Conservation (phyloP, 768 basidiomycete genomes). For the Tylopilus felleus region DNA sequence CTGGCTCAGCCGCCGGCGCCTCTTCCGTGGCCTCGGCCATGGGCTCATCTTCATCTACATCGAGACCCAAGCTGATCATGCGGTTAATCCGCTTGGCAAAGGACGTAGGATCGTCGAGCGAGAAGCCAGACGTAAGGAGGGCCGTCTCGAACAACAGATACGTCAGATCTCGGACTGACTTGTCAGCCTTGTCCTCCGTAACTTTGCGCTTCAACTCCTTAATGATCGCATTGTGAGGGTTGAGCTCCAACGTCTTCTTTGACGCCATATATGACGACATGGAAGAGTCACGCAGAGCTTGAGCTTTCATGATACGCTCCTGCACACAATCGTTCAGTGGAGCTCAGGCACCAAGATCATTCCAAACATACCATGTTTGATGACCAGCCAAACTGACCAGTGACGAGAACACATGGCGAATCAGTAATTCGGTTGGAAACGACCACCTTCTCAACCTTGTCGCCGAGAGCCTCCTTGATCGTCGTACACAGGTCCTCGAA, state of each 20-base stretch:
- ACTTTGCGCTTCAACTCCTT: conserved; percentile 96
- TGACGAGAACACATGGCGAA: conserved; percentile 95
- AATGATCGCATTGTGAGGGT: conserved; percentile 88
- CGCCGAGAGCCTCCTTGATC: conserved; percentile 97
- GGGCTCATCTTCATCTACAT: conserved; percentile 74
- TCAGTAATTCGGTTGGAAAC: conserved; percentile 97
- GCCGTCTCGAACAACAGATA: conserved; percentile 97
- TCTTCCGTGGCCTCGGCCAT: conserved; percentile 36
- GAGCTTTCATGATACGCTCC: conserved; percentile 99
- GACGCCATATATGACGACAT: conserved; percentile 99
- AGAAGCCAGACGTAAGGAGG: conserved; percentile 92
- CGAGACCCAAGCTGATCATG: conserved; percentile 91
- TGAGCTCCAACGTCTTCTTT: conserved; percentile 97
- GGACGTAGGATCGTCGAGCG: conserved; percentile 90
- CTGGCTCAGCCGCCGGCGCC: conserved; percentile 54
- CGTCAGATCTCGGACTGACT: conserved; percentile 95
- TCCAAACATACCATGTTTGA: conserved; percentile 82
- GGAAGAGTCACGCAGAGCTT: conserved; percentile 92
- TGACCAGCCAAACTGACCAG: conserved; percentile 99
- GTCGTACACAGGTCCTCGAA: conserved; percentile 88
- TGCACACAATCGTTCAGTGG: conserved; percentile 24
- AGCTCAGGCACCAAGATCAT: background rate
- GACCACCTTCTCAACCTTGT: conserved; percentile 99
- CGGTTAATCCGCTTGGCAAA: conserved; percentile 96
- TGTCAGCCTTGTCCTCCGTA: conserved; percentile 96